Percentiles rank a stretch among this genome's conserved stretches.
Conservation (phyloP, 1,139 yeast genomes). For the Zygosaccharomyces sapae region DNA sequence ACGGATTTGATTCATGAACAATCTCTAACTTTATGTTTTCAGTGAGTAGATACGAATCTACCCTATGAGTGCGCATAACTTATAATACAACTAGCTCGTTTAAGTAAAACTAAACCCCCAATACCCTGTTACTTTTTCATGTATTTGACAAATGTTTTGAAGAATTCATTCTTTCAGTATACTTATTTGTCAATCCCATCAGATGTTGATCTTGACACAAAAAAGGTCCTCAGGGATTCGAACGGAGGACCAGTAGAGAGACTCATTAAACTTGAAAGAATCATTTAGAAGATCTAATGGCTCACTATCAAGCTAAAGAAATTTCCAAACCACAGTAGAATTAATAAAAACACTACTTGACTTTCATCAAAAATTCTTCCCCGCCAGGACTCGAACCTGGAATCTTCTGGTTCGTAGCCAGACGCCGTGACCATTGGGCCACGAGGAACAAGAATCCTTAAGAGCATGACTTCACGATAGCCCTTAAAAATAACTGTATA, state of each 20-base stretch:
- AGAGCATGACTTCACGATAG: too few relatives aligned
- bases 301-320: too few relatives aligned
- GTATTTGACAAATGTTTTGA: background rate
- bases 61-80: conserved; percentile 30
- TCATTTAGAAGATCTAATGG: too few relatives aligned
- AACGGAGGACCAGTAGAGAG: background rate
- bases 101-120: background rate
- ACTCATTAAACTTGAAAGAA: too few relatives aligned
- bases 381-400: conserved; percentile 97
- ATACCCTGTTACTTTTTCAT: background rate
- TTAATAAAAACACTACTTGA: too few relatives aligned
- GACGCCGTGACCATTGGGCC: conserved; percentile 94
- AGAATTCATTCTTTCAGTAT: background rate
- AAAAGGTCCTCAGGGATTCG: conserved; percentile 1
- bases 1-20: conserved; percentile 39
- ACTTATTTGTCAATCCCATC: background rate
- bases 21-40: conserved; percentile 39
- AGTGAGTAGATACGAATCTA: conserved; percentile 29
- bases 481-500: too few relatives aligned
- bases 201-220: background rate
- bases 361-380: conserved; percentile 45
- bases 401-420: conserved; percentile 93
- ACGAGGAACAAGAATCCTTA: conserved; percentile 55
- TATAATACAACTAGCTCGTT: background rate
- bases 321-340: too few relatives aligned